Evolutionary conservation across 495 filamentous ascomycete species (phyloP).

Genomic region (Gamarada debralockiae): DNA sequence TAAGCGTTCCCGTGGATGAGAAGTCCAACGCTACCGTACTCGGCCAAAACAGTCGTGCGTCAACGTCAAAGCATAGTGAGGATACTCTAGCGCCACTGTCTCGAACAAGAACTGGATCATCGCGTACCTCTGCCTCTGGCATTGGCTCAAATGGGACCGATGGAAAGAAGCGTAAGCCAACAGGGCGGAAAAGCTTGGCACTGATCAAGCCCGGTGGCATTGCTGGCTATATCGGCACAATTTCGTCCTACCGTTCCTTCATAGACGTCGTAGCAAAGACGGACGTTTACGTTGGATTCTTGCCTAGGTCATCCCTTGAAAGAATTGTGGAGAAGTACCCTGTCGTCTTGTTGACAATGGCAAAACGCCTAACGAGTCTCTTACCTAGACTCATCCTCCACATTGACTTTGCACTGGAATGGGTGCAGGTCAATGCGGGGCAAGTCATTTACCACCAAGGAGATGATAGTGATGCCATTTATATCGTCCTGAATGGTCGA

Average conservation of each 20-base stretch:
- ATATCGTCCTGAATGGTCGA: conserved; percentile 93
- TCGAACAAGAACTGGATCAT: conserved; percentile 45
- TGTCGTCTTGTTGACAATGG: conserved; percentile 89
- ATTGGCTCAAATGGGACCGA: conserved; percentile 27
- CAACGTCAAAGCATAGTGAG: conserved; percentile 25
- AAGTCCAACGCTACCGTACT: conserved; percentile 27
- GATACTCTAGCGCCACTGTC: conserved; percentile 46
- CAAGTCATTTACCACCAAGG: conserved; percentile 92
- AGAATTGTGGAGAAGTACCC: conserved; percentile 89
- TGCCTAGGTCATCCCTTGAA: conserved; percentile 82
- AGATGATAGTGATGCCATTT: conserved; percentile 97
- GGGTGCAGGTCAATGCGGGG: conserved; percentile 93
- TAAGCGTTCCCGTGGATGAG: conserved; percentile 59
- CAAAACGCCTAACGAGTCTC: conserved; percentile 85
- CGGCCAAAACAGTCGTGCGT: conserved; percentile 24
- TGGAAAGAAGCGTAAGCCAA: conserved; percentile 41
- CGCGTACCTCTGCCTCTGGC: conserved; percentile 42
- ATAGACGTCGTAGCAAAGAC: conserved; percentile 97
- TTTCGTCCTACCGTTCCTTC: conserved; percentile 93
- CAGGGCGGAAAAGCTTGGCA: conserved; percentile 70
- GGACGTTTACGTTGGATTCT: conserved; percentile 96
- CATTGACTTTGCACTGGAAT: conserved; percentile 97
- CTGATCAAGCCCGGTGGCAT: conserved; percentile 93
- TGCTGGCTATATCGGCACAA: conserved; percentile 88
- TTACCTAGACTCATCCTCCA: conserved; percentile 90